Base-by-base conservation (phyloP, 306 rosid genomes). In the Castanopsis chinensis region DNA sequence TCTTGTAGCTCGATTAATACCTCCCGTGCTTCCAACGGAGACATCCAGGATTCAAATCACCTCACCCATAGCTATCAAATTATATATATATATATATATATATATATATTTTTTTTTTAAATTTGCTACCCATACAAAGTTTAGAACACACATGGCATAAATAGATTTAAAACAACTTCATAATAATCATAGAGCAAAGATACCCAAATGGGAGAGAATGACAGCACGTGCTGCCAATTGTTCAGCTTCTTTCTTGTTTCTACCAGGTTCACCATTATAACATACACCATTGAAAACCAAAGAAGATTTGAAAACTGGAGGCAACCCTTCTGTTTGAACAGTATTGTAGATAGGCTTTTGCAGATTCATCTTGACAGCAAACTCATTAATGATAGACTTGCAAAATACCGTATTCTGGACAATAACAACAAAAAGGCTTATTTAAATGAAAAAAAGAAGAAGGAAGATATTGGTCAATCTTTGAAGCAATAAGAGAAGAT, bases 211-310 rank as follows among this genome's bases (percentile, higher is more conserved):
- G 15, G 94, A 82, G 58, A 81, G 53, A 82, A 89, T 81, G 58
- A 77, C 90, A 12, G 75, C 81, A 52, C 84, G 85, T 25, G 92
- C 95, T 20, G 90, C 92, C 75, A 82, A 85, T 74, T 83, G 87
- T 81, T 89, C 91, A 14, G 97, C 94, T 28, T 89, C 91, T 81
- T 82, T 92, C 83, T 90, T 90, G 64, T 5, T 87, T 80, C 61
- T 81, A 33, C 86, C 75, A 28, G 54, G 54, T 65, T 76, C 76
- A 32, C 95, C 86, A 1, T 65, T 77, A 76, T 85, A 90, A 8
- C 30, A 49, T 63, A 49, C 64, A 51, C 92, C 91, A 28, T 86
- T 83, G 67, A 90, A 86, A 74, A 75, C 78, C 88, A 92, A 30
- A 14, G 89, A 74, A 32, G 91, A 80, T 56, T 21, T 56, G 80